A percentile compares a stretch with the other conserved stretches of the same genome.
Conservation (phyloP, 108 stramenopile species). For the Schizochytrium sp. region DNA sequence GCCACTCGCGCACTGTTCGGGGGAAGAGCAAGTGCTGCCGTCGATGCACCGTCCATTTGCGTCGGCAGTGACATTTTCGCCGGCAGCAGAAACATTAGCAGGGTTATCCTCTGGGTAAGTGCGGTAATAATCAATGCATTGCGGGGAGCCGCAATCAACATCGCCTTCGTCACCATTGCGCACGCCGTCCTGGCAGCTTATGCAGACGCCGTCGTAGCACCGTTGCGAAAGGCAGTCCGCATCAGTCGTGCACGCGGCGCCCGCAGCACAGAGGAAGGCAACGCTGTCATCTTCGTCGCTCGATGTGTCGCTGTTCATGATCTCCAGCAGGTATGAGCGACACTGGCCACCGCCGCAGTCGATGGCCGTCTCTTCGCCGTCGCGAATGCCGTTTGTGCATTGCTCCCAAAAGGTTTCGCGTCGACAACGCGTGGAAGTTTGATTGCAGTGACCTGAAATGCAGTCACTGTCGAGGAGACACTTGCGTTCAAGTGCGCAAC, state of each 20-base stretch:
- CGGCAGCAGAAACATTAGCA: not conserved
- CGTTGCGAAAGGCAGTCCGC: not conserved
- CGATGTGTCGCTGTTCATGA: not conserved
- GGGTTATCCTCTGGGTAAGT: not conserved
- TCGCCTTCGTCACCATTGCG: not conserved
- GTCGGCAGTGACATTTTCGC: not conserved
- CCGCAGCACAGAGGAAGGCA: not conserved
- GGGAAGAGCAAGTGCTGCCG: not conserved
- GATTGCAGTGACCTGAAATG: not conserved
- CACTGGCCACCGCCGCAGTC: slow-evolving; percentile 17
- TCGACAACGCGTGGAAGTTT: not conserved
- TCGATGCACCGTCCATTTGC: not conserved
- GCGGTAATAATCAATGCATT: not conserved
- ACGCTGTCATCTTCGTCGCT: not conserved
- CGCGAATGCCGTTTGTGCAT: slow-evolving; percentile 1
- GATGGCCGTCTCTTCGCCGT: not conserved
- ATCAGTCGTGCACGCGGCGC: not conserved
- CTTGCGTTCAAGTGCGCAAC: not conserved
- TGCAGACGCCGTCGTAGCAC: not conserved
- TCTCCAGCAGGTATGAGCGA: not conserved
- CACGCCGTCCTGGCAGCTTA: slow-evolving; percentile 5
- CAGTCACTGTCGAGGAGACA: not conserved
- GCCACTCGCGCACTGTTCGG: not conserved
- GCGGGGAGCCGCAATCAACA: not conserved
- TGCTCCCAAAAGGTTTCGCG: not conserved